A percentile compares a stretch with the other conserved stretches of the same genome.
phyloP scores from a whole-genome alignment of 768 basidiomycete genomes.

The Boletales sp. region DNA sequence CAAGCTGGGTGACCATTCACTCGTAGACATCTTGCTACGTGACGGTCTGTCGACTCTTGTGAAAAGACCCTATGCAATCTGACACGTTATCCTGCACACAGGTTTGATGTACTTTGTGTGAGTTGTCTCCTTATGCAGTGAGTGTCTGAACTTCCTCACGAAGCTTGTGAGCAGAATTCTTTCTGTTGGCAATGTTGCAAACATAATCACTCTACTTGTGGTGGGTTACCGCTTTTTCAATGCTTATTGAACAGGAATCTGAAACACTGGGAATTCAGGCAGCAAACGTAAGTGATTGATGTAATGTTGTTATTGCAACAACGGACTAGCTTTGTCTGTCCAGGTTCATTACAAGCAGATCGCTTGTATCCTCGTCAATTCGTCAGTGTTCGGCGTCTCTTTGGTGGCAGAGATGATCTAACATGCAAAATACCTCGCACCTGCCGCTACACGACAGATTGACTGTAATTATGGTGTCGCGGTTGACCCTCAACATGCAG shows the following conservation, averaged over 20 bases:
- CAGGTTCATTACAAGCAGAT: neutral
- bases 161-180: constrained; percentile 8
- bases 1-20: neutral
- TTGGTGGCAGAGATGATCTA: neutral
- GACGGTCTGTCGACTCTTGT: constrained; percentile 12
- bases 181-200: constrained; percentile 5
- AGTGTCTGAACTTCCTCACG: neutral
- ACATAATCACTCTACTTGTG: constrained; percentile 5
- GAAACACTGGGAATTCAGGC: constrained; percentile 1
- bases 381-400: neutral
- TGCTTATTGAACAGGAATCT: neutral
- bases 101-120: constrained; percentile 20
- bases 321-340: too few species aligned
- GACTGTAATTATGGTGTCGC: constrained; percentile 12
- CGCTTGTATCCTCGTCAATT: neutral
- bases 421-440: neutral
- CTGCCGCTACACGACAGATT: constrained; percentile 1
- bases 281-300: constrained; percentile 4
- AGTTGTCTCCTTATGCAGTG: neutral
- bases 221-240: constrained; percentile 3
- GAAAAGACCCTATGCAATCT: neutral
- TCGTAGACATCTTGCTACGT: constrained; percentile 13
- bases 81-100: neutral
- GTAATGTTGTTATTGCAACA: neutral
- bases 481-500: constrained; percentile 18